Base-by-base conservation (phyloP, 2,329 filamentous ascomycete genomes). In the Alternaria atra region DNA sequence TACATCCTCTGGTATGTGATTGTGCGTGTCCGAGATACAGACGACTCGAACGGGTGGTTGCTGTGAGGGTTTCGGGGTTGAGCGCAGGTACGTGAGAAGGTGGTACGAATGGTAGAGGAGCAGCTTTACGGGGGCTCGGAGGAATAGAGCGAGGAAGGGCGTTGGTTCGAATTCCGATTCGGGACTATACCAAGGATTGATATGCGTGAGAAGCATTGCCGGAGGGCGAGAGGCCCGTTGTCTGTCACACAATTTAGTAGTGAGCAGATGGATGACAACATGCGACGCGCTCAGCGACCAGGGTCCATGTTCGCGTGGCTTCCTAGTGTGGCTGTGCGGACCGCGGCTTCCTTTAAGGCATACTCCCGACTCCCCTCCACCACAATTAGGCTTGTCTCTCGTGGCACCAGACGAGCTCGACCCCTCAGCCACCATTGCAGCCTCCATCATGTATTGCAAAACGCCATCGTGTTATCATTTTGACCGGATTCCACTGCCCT, bases 11-110 rank as follows among this genome's bases (percentile, higher is more conserved):
- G 87, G 81, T 9, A 84, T 84, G 42, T 85, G 83, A 61, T 87
- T 88, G 80, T 97, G 94, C 0, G 94, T 97, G 80, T 97, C 94
- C 9, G 93, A 94, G 65, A 97, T 88, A 80, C 92, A 97, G 65
- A 97, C 91, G 27, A 97, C 85, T 61, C 89, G 89, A 73, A 97
- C 87, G 6, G 86, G 80, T 1, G 81, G 82, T 57, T 81, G 82
- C 56, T 82, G 82, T 56, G 87, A 84, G 7, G 89, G 86, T 15
- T 77, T 82, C 1, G 91, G 87, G 10, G 83, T 78, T 2, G 91
- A 90, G 29, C 92, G 90, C 3, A 97, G 84, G 69, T 83, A 82
- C 35, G 90, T 85, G 57, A 94, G 80, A 48, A 90, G 54, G 59
- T 83, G 81, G 80, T 94, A 91, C 61, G 92, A 73, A 40, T 85